Base-by-base conservation (phyloP, 2,329 filamentous ascomycete species). In the Paraconiothyrium sp. region DNA sequence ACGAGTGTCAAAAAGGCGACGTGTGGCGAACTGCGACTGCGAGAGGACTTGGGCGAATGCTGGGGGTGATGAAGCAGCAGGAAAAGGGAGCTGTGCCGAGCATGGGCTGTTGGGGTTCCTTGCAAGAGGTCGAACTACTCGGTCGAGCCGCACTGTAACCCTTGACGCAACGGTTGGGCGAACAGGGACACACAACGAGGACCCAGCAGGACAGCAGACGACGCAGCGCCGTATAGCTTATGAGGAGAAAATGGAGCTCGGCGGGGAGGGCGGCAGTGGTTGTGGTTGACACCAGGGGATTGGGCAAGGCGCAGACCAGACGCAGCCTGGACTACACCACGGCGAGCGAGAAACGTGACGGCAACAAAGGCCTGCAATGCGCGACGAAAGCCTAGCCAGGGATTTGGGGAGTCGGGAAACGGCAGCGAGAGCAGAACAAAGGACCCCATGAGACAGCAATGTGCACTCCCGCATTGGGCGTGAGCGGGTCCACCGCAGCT, bases 1-100 rank as follows among this genome's bases (percentile, higher is more conserved):
- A 63, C 30, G 58, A 63, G 55, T 46, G 58, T 43, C 14, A 41
- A 52, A 41, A 52, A 27, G 59, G 24, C 16, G 54, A 52, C 20
- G 49, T 3, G 49, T 52, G 49, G 49, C 49, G 30, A 20, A 30
- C 20, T 43, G 51, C 48, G 52, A 52, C 46, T 55, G 48, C 46
- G 51, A 34, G 27, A 35, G 58, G 35, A 44, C 37, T 13, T 54
- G 37, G 37, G 14, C 39, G 51, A 32, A 41, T 52, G 48, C 39
- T 43, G 49, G 27, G 35, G 22, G 43, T 22, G 54, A 34, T 43
- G 54, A 39, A 16, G 39, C n/a, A 34, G n/a, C 14, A 27, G 30
- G 35, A 48, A 49, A 41, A 56, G 43, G 43, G 51, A 50, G 32
- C 37, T 30, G 37, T 43, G 58, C 43, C 43, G 50, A 47, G 43